Percentiles rank a stretch among this genome's conserved stretches.
phyloP scores from a whole-genome alignment of 164 flowering plant genomes.

The Chimonanthus salicifolius region DNA sequence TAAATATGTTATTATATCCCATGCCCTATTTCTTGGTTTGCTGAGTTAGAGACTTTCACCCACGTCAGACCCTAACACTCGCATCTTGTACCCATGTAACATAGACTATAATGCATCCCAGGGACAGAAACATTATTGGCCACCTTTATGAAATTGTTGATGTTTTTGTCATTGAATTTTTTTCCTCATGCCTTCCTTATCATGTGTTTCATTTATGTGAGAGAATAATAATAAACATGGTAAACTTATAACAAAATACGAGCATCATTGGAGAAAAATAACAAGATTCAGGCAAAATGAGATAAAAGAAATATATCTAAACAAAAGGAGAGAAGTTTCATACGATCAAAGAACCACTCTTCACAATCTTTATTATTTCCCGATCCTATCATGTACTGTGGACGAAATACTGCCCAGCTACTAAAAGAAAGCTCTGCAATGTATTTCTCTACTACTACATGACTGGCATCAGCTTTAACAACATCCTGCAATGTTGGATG shows the following conservation, averaged over 20 bases:
- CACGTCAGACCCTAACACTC: no score
- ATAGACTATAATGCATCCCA: no score
- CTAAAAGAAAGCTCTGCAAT: constrained; percentile 49
- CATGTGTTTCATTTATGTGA: background rate
- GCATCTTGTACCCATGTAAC: no score
- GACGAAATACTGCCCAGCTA: constrained; percentile 83
- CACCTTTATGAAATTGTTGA: no score
- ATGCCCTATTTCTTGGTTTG: no score
- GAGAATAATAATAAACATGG: background rate
- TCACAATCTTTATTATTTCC: constrained; percentile 99
- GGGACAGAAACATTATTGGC: no score
- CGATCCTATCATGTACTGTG: constrained; percentile 99
- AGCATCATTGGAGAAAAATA: background rate
- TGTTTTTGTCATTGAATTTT: no score
- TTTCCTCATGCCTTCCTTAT: background rate
- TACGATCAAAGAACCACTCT: constrained; percentile 99
- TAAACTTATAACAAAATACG: background rate
- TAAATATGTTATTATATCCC: no score
- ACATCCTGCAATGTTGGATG: constrained; percentile 46
- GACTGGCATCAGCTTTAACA: constrained; percentile 85
- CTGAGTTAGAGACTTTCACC: no score
- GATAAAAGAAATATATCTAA: background rate
- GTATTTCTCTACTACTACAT: constrained; percentile 84
- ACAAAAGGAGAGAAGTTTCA: constrained; percentile 18
- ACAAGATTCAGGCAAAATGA: background rate